Evolutionary conservation across 208 protist genomes (phyloP), one percentile per base, ranked within the genome.

Genomic region (Borovskyia barvae): DNA sequence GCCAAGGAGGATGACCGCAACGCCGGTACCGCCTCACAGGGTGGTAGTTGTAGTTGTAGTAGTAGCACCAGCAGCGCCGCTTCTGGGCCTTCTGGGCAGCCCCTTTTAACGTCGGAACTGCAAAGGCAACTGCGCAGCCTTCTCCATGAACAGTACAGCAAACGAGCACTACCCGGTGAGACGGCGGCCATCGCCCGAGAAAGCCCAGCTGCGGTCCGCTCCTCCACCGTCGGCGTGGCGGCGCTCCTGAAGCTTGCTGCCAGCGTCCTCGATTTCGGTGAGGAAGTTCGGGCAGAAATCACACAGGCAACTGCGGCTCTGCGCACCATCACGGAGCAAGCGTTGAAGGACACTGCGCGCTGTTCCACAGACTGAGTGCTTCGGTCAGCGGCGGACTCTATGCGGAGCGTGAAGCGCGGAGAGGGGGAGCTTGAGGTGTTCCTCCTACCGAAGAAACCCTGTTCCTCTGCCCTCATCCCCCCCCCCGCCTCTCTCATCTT

Each of bases 201-300:
- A 53, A 52, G 22, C 3, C 28, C 26, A 24, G 29, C 54, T 24
- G 24, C 32, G 5, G 2, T 33, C 1, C 28, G 6, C 1, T 29
- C 52, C 2, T 25, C 14, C 1, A 39, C 47, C 6, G 30, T 62
- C 36, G 29, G 28, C 25, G 55, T 39, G 2, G 48, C 67, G 29
- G 66, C 73, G 1, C 41, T 92, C 30, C 61, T 75, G 35, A 68
- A 82, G 46, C 62, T 94, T 33, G 80, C 81, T 36, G 82, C 83
- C 14, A 86, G 79, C 20, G 67, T 85, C n/a, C 51, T 90, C 12
- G 87, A 87, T 58, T 94, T 87, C 67, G 75, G 79, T 11, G 67
- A 80, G 22, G 84, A 88, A 43, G 69, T 92, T 14, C 75, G 75
- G 28, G 48, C 57, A 20, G 80, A 89, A 59, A 71, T 92, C 14